Base-by-base conservation (phyloP, 2,329 filamentous ascomycete species). In the Fusarium burgessii region DNA sequence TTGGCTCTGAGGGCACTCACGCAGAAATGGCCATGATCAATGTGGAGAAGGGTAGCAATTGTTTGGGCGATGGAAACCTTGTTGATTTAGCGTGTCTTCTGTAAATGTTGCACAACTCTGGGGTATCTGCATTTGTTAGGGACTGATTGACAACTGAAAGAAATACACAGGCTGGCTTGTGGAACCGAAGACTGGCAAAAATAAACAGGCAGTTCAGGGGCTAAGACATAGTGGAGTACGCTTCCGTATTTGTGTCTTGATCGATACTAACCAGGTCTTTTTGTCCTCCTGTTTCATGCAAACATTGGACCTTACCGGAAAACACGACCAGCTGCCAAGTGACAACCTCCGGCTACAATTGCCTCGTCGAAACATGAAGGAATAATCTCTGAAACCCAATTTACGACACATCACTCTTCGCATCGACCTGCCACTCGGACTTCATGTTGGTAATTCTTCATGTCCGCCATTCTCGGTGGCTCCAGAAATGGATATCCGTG, bases 291-390 rank as follows among this genome's bases (percentile, higher is more conserved):
- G 15, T 43, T 14, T 15, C 15, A 12, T 50, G 47, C 20, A 25
- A 50, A 33, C 18, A 14, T 18, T 29, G 20, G 8, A 50, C 35
- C 18, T 12, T 8, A 12, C 23, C 6, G 7, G 8, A 35, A 18
- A 55, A n/a, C 38, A 23, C 18, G 14, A 55, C 50, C 29, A 17
- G 29, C 33, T 20, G 20, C 29, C 4, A 29, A 9, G 56, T 45
- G 51, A 55, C 63, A 50, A 54, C 51, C 61, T 40, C 56, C 72
- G 73, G 68, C 55, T 74, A 42, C 61, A 75, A 64, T 67, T 46
- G 23, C 73, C 64, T 45, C 9, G 40, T 32, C 23, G 7, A 12
- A 45, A 56, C 43, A 36, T 13, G 23, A 18, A 18, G 20, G 20
- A 35, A 32, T 3, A 20, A 35, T 25, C 25, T 29, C 17, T 17